phyloP scores from a whole-genome alignment of 106 monocot species.

The Iris macrosiphon region DNA sequence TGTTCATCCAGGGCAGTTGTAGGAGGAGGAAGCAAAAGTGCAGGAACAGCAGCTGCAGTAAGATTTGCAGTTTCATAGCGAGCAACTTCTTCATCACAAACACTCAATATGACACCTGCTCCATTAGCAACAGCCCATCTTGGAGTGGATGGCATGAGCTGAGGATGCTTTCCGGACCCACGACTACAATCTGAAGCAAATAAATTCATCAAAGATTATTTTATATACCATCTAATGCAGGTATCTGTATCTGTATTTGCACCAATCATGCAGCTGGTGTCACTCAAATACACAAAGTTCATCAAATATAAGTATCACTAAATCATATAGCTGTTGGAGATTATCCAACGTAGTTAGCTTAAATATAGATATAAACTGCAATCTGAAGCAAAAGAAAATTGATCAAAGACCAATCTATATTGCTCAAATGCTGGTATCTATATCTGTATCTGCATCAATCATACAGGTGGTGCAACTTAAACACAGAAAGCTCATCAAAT shows the following conservation, averaged over 20 bases:
- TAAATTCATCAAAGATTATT: background rate
- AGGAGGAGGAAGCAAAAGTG: constrained; percentile 91
- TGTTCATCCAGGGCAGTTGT: constrained; percentile 95
- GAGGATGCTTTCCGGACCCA: constrained; percentile 93
- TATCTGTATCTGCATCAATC: no score
- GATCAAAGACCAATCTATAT: no score
- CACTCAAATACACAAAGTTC: background rate
- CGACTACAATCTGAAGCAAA: constrained; percentile 50
- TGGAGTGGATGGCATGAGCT: constrained; percentile 96
- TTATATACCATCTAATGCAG: background rate
- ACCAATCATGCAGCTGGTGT: no score
- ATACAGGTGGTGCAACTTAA: no score
- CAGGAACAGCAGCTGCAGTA: constrained; percentile 97
- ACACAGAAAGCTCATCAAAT: no score
- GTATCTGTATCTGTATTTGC: no score
- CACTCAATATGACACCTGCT: constrained; percentile 96
- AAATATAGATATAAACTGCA: no score
- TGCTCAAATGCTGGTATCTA: no score
- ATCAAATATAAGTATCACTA: background rate
- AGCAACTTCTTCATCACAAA: constrained; percentile 97
- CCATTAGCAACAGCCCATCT: constrained; percentile 99
- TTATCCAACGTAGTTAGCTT: no score
- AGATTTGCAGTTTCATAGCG: constrained; percentile 95
- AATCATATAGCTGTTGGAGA: background rate
- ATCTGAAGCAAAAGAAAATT: no score